A percentile compares a stretch with the other conserved stretches of the same genome.
These are phyloP conservation scores for Hypoxylon sp. DNA, from an alignment of 2,329 filamentous ascomycete genomes.

Conservation along the genomic window DNA sequence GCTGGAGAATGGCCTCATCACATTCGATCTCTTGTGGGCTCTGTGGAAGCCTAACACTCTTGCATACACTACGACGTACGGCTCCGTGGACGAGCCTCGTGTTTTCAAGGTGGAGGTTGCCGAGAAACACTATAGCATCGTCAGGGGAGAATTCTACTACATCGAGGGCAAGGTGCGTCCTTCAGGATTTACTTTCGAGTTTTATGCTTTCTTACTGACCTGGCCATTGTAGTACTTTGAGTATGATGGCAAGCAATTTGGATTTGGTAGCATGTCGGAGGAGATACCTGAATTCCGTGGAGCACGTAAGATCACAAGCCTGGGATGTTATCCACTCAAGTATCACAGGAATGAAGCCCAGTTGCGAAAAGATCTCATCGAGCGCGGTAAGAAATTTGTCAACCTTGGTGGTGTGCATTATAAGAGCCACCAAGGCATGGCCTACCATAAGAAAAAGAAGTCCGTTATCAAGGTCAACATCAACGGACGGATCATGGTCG, in stretches of 20 bases:
- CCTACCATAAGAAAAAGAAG: constrained; percentile 86
- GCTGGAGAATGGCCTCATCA: constrained; percentile 85
- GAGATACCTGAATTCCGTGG: constrained; percentile 85
- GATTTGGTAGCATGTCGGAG: constrained; percentile 77
- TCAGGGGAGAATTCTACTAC: constrained; percentile 81
- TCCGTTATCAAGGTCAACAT: constrained; percentile 84
- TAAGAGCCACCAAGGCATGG: constrained; percentile 85
- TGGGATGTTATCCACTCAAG: constrained; percentile 81
- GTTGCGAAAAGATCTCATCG: constrained; percentile 76
- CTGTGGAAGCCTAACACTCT: constrained; percentile 90
- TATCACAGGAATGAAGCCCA: constrained; percentile 82
- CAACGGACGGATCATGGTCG: constrained; percentile 90
- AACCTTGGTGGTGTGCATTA: constrained; percentile 86
- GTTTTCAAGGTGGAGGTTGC: constrained; percentile 86
- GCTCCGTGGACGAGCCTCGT: constrained; percentile 80
- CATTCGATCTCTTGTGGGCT: constrained; percentile 90
- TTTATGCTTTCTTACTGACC: constrained; percentile 15
- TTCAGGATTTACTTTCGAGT: background rate
- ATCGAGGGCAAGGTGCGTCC: constrained; percentile 74
- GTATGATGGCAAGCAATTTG: constrained; percentile 89
- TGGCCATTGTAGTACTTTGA: constrained; percentile 75
- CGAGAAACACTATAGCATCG: constrained; percentile 76
- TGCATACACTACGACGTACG: constrained; percentile 83
- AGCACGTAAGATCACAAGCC: constrained; percentile 83
- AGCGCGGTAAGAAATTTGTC: constrained; percentile 88